phyloP scores from a whole-genome alignment of 108 stramenopile species.

The Cyclotella baltica region DNA sequence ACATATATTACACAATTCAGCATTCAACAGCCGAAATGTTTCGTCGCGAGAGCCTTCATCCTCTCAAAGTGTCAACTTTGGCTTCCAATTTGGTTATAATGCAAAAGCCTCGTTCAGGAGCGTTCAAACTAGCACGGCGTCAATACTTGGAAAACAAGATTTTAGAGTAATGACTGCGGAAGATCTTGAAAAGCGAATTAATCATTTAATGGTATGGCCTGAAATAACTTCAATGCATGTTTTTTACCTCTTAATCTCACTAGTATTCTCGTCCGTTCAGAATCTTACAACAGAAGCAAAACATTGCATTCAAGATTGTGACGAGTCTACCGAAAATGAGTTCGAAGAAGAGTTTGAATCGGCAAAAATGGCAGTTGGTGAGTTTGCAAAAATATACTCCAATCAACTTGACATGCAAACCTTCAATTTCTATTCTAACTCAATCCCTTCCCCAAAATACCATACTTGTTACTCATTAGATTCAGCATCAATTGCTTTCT shows the following conservation, averaged over 20 bases:
- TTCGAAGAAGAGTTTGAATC: conserved; percentile 36
- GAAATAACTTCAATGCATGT: not conserved
- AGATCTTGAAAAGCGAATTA: conserved; percentile 42
- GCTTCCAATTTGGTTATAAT: not conserved
- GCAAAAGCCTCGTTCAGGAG: not conserved
- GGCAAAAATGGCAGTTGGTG: conserved; percentile 38
- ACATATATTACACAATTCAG: not conserved
- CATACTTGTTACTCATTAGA: no score
- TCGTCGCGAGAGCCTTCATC: not conserved
- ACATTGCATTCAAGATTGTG: conserved; percentile 41
- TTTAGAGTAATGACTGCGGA: conserved; percentile 26
- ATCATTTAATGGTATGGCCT: conserved; percentile 37
- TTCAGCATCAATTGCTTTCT: conserved; percentile 35
- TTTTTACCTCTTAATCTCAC: no score
- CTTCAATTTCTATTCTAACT: no score
- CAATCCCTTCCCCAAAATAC: no score
- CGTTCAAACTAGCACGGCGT: not conserved
- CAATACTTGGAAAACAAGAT: not conserved
- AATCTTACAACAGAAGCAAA: conserved; percentile 37
- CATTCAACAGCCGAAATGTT: not conserved
- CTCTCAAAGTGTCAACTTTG: not conserved
- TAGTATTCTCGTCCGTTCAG: conserved; percentile 2
- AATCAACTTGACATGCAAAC: no score
- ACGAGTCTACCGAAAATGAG: conserved; percentile 35
- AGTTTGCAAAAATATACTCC: not conserved